phyloP scores from a whole-genome alignment of 768 basidiomycete genomes.

The Strobilomyces dryophilus region DNA sequence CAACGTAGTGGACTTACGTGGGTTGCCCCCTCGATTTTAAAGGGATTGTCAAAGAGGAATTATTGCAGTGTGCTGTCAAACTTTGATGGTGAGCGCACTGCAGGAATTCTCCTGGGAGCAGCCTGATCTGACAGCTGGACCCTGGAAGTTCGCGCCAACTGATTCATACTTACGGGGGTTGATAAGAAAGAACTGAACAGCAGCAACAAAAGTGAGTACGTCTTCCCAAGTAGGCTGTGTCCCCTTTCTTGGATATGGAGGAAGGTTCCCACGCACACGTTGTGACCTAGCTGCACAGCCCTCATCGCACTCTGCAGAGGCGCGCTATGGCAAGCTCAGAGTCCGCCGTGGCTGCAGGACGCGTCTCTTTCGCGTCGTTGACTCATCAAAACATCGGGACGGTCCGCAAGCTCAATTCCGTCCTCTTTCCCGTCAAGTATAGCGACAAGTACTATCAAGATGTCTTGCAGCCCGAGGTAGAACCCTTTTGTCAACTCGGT shows the following conservation, averaged over 20 bases:
- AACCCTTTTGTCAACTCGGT: slow-evolving; percentile 88
- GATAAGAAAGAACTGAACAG: slow-evolving; percentile 22
- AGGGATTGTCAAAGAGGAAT: slow-evolving; percentile 16
- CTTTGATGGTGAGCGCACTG: slow-evolving; percentile 22
- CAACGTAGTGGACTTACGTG: slow-evolving; percentile 20
- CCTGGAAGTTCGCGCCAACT: slow-evolving; percentile 21
- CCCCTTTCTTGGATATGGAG: background rate
- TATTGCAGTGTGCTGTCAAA: slow-evolving; percentile 25
- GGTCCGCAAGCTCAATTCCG: slow-evolving; percentile 55
- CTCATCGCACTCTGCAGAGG: background rate
- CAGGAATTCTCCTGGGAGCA: slow-evolving; percentile 6
- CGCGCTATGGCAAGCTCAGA: slow-evolving; percentile 23
- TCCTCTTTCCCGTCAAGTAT: slow-evolving; percentile 87
- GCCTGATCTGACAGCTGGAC: slow-evolving; percentile 20
- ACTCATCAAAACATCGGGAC: slow-evolving; percentile 83
- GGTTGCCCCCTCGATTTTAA: slow-evolving; percentile 12
- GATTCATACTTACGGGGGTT: slow-evolving; percentile 19
- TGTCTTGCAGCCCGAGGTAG: slow-evolving; percentile 70
- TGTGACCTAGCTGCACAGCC: slow-evolving; percentile 15
- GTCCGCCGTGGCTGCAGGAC: slow-evolving; percentile 24
- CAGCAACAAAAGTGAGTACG: slow-evolving; percentile 11
- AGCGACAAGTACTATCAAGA: slow-evolving; percentile 85
- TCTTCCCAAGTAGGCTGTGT: slow-evolving; percentile 18
- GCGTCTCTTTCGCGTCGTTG: slow-evolving; percentile 68
- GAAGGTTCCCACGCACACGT: slow-evolving; percentile 24